phyloP scores from a whole-genome alignment of 208 protist species.

The Hexamita inflata region DNA sequence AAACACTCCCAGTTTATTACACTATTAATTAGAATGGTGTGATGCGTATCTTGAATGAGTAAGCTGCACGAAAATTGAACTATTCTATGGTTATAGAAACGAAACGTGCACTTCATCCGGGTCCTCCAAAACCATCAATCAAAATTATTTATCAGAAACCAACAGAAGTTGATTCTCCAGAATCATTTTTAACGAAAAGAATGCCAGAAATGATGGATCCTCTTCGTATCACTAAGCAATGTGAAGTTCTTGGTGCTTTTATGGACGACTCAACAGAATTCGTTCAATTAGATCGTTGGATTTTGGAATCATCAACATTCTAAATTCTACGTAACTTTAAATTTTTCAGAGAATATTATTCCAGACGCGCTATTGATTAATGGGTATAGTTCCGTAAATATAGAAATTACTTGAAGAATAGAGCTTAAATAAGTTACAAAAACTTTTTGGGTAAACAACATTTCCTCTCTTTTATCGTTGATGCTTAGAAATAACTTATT shows the following conservation, averaged over 20 bases:
- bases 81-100: not conserved
- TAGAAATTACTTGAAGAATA: not conserved
- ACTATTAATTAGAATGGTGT: constrained; percentile 23
- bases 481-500: not conserved
- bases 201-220: not conserved
- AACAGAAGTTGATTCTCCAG: not conserved
- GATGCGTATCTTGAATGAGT: constrained; percentile 1
- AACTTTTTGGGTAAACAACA: not conserved
- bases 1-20: constrained; percentile 21
- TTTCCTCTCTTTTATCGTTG: not conserved
- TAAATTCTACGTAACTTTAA: constrained; percentile 16
- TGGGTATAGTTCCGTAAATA: constrained; percentile 14
- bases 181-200: not conserved
- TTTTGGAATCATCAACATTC: constrained; percentile 21
- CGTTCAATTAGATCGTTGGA: constrained; percentile 21
- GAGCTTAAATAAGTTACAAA: not conserved
- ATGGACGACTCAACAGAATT: constrained; percentile 16
- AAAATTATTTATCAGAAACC: not conserved
- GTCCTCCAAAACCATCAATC: not conserved
- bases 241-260: not conserved
- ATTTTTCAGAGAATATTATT: constrained; percentile 19
- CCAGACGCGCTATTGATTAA: not conserved
- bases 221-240: not conserved
- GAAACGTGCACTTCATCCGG: not conserved
- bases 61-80: not conserved